Conservation (phyloP, 805 yeast genomes). For the Suhomyces kilbournensis region DNA sequence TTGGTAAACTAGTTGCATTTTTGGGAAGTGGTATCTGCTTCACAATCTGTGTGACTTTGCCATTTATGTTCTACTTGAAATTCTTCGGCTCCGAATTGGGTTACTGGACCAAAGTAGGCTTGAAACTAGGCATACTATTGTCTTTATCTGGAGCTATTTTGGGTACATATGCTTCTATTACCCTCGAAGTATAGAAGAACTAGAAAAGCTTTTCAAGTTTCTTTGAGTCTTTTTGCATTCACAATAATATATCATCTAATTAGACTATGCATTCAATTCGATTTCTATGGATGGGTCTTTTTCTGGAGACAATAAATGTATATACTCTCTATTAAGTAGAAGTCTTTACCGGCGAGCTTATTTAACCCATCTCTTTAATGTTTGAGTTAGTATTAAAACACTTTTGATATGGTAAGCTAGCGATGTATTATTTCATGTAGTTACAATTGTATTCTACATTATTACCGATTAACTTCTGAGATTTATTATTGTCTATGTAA, state of each 20-base stretch:
- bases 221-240: background rate
- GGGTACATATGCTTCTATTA: constrained; percentile 53
- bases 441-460: background rate
- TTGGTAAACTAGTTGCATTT: constrained; percentile 78
- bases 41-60: constrained; percentile 74
- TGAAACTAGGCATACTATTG: constrained; percentile 43
- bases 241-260: background rate
- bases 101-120: constrained; percentile 33
- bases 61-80: constrained; percentile 65
- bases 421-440: no score
- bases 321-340: no score
- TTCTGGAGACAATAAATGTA: no score
- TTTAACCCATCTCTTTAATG: no score
- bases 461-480: background rate
- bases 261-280: background rate
- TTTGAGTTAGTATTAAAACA: background rate
- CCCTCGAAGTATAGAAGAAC: constrained; percentile 6
- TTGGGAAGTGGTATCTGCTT: constrained; percentile 81
- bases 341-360: no score
- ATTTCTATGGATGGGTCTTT: no score
- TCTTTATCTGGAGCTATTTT: constrained; percentile 49
- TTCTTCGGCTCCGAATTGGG: constrained; percentile 48
- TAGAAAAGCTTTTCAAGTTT: background rate
- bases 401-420: background rate
- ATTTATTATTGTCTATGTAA: background rate